Evolutionary conservation across 306 rosid species (phyloP), one percentile per base, ranked within the genome.

Genomic region (Abrus precatorius): DNA sequence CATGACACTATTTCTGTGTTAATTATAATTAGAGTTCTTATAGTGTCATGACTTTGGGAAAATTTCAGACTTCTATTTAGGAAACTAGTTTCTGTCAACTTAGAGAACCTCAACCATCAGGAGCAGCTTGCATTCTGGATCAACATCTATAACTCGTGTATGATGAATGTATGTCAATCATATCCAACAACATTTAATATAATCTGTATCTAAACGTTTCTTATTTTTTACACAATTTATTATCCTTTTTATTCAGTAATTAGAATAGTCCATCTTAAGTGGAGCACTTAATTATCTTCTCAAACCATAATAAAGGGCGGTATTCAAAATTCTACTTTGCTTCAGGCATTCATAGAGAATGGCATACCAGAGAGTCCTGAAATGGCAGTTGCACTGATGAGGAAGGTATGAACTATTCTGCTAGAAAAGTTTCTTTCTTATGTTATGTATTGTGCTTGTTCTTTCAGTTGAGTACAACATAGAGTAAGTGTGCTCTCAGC

Each of bases 71-170:
- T 91, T 77, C 92, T 93, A 33, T 83, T 91, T 1, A 88, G 93
- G 81, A 93, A 90, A 88, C 90, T 95, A 80, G 91, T 91, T 53
- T 82, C 93, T 40, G 96, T 88, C 82, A 90, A 88, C 80, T 82
- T 95, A 66, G 86, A 87, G 77, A 83, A 65, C 50, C 99, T 90
- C 72, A 86, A 81, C 14, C 96, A 90, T 81, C 99, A 93, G 81
- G 97, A 93, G 88, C 93, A 95, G 85, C 97, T 95, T 69, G 98
- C 99, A 2, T 95, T 95, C 84, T 95, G 99, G 98, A 93, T 95
- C 85, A 95, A 95, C 88, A 85, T 87, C 74, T 93, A 93, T 79
- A 95, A 95, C 87, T 90, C 99, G 34, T 93, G 98, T 90, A 88
- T 91, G 98, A 93, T 93, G 92, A 93, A 93, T 81, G 99, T 95